Conservation (phyloP, 805 yeast species). For the Blastobotrys muscicola region DNA sequence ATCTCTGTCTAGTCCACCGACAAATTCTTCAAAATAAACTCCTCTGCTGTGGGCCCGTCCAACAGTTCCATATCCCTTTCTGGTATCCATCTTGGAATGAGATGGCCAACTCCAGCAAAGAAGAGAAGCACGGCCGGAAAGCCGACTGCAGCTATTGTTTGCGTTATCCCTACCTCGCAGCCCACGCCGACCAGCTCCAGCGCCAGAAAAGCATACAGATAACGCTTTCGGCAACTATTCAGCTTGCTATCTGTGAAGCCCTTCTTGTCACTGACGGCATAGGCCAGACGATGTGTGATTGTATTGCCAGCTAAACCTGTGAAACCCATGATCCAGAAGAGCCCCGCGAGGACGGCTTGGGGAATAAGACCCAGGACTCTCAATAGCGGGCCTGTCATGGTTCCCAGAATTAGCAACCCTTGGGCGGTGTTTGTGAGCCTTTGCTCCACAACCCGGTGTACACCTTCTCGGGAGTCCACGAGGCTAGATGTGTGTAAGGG, state of each 20-base stretch:
- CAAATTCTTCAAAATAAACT: slow-evolving; percentile 28
- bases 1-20: background rate
- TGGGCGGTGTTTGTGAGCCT: slow-evolving; percentile 76
- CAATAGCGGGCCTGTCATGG: slow-evolving; percentile 84
- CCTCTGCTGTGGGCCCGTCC: slow-evolving; percentile 47
- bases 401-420: slow-evolving; percentile 72
- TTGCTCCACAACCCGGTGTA: slow-evolving; percentile 72
- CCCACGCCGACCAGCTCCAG: slow-evolving; percentile 61
- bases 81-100: slow-evolving; percentile 57
- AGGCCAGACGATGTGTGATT: slow-evolving; percentile 53
- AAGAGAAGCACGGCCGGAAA: slow-evolving; percentile 76
- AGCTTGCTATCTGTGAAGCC: slow-evolving; percentile 29
- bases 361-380: slow-evolving; percentile 78
- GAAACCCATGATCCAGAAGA: slow-evolving; percentile 89
- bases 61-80: slow-evolving; percentile 48
- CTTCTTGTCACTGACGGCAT: slow-evolving; percentile 49
- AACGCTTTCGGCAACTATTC: slow-evolving; percentile 25
- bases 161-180: slow-evolving; percentile 76
- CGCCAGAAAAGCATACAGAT: slow-evolving; percentile 43
- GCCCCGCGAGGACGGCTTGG: slow-evolving; percentile 85
- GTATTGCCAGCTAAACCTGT: slow-evolving; percentile 63
- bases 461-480: slow-evolving; percentile 28
- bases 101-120: slow-evolving; percentile 52
- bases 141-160: slow-evolving; percentile 86
- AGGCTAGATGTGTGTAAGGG: slow-evolving; percentile 70